phyloP scores from a whole-genome alignment of 495 filamentous ascomycete genomes.

The Clavariopsis aquatica region DNA sequence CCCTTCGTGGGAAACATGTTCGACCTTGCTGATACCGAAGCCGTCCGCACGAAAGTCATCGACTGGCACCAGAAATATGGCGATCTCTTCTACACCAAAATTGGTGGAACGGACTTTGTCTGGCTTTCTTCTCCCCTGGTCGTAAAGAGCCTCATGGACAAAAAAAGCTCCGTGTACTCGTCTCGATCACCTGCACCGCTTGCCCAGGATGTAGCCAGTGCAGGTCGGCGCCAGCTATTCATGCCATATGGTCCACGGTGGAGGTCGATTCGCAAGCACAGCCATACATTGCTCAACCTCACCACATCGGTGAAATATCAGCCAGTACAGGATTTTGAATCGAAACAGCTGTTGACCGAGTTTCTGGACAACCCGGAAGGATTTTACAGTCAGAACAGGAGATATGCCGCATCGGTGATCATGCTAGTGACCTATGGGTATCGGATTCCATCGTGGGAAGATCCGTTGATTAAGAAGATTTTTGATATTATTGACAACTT shows the following conservation, averaged over 20 bases:
- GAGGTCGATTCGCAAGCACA: constrained; percentile 40
- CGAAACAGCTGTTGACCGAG: constrained; percentile 40
- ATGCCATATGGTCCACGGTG: constrained; percentile 37
- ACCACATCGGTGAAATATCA: constrained; percentile 35
- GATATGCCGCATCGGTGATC: constrained; percentile 41
- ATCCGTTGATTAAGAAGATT: constrained; percentile 35
- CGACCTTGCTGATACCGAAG: constrained; percentile 35
- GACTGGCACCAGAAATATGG: constrained; percentile 36
- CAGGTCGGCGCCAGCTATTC: constrained; percentile 34
- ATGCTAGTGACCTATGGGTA: constrained; percentile 40
- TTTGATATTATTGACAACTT: constrained; percentile 35
- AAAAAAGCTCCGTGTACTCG: constrained; percentile 34
- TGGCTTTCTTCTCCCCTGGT: constrained; percentile 32
- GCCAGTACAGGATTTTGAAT: constrained; percentile 43
- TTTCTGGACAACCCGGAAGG: constrained; percentile 36
- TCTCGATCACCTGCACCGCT: constrained; percentile 38
- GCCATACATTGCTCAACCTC: constrained; percentile 38
- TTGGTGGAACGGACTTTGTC: constrained; percentile 37
- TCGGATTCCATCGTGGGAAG: constrained; percentile 32
- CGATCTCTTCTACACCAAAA: constrained; percentile 34
- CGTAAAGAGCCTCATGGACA: constrained; percentile 39
- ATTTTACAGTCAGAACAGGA: constrained; percentile 37
- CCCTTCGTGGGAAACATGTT: constrained; percentile 37
- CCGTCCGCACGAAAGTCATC: constrained; percentile 25
- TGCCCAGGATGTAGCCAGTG: constrained; percentile 33